Conservation (phyloP, 306 rosid species). For the Ammopiptanthus mongolicus region DNA sequence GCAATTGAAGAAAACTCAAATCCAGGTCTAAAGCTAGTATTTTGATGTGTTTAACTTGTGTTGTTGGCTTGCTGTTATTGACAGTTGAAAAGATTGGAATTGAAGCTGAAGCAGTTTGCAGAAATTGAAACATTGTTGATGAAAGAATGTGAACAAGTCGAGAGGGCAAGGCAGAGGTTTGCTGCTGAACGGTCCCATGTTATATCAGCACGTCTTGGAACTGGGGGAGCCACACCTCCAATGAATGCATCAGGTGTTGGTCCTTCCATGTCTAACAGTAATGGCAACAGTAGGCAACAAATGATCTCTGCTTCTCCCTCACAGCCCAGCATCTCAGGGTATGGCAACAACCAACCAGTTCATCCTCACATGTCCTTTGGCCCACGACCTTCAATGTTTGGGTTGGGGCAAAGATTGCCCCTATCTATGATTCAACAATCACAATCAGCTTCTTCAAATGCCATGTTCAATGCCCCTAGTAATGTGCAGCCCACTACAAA, state of each 20-base stretch:
- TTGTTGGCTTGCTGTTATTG: conserved; percentile 21
- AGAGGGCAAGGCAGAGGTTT: conserved; percentile 79
- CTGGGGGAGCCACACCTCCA: conserved; percentile 51
- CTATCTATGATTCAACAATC: conserved; percentile 72
- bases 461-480: conserved; percentile 64
- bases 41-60: conserved; percentile 18
- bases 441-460: conserved; percentile 55
- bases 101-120: conserved; percentile 98
- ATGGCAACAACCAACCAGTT: conserved; percentile 60
- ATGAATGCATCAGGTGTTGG: conserved; percentile 52
- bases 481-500: conserved; percentile 56
- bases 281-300: conserved; percentile 68
- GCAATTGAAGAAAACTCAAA: conserved; percentile 14
- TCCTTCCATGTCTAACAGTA: conserved; percentile 64
- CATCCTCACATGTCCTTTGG: conserved; percentile 82
- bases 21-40: conserved; percentile 9
- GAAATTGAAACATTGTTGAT: conserved; percentile 92
- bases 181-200: conserved; percentile 72
- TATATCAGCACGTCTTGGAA: conserved; percentile 65
- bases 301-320: conserved; percentile 71
- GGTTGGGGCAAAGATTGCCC: conserved; percentile 87
- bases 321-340: conserved; percentile 82
- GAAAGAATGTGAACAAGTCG: conserved; percentile 98
- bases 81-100: conserved; percentile 93
- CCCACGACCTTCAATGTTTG: conserved; percentile 76